phyloP scores from a whole-genome alignment of 768 basidiomycete genomes.

The Boletus vinaceobasis region DNA sequence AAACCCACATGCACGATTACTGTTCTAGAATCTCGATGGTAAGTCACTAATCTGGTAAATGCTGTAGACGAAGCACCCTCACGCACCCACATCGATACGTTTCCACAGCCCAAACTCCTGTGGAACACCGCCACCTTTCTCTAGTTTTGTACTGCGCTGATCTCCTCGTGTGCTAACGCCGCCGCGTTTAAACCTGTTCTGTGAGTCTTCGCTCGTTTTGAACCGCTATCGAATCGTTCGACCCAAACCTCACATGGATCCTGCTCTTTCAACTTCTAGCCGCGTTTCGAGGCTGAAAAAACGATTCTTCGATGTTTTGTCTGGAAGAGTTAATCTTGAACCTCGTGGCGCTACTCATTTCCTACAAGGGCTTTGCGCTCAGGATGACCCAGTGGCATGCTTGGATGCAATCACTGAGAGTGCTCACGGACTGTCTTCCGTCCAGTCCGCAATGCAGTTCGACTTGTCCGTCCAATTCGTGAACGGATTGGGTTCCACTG shows the following conservation, averaged over 20 bases:
- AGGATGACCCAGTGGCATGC: conserved; percentile 38
- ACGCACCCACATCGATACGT: neutral
- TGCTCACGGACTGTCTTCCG: conserved; percentile 34
- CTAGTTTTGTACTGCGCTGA: neutral
- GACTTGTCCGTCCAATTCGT: conserved; percentile 39
- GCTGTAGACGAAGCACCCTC: neutral
- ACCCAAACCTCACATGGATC: neutral
- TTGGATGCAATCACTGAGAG: conserved; percentile 36
- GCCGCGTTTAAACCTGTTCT: neutral
- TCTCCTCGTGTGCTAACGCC: neutral
- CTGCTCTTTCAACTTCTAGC: neutral
- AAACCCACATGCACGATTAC: neutral
- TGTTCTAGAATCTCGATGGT: neutral
- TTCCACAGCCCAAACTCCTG: neutral
- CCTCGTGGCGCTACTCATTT: conserved; percentile 31
- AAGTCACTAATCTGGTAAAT: neutral
- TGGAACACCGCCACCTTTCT: neutral
- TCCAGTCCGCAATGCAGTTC: conserved; percentile 40
- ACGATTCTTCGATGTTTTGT: conserved; percentile 32
- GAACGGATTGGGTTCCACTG: conserved; percentile 37
- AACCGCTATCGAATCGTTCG: neutral
- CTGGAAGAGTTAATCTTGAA: conserved; percentile 28
- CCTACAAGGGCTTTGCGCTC: conserved; percentile 44
- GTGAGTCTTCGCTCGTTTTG: neutral
- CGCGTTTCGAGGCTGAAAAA: conserved; percentile 29